phyloP scores from a whole-genome alignment of 169 alveolate species.

The Theileria luwenshuni region DNA sequence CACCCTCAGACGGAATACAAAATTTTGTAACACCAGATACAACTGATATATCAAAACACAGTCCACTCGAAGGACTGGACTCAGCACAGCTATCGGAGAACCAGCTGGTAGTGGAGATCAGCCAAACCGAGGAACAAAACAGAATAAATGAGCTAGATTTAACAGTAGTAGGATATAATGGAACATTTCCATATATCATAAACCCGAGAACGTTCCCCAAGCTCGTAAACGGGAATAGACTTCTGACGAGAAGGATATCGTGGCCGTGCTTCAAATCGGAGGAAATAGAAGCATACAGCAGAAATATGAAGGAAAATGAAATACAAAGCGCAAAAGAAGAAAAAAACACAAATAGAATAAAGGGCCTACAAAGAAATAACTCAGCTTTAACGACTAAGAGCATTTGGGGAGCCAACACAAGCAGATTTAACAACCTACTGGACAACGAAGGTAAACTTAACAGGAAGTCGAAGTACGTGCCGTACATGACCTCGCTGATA shows the following conservation, averaged over 20 bases:
- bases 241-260: neutral
- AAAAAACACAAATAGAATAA: no score
- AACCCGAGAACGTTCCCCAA: neutral
- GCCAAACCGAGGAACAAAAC: neutral
- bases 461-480: no score
- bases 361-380: no score
- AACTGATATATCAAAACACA: no score
- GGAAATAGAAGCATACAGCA: neutral
- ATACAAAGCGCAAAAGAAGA: no score
- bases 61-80: conserved; percentile 10
- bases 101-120: neutral
- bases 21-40: no score
- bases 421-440: no score
- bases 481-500: no score
- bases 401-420: no score
- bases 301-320: no score
- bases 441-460: no score
- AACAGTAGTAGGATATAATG: neutral
- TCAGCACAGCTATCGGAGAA: conserved; percentile 8
- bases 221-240: neutral
- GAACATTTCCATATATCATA: neutral
- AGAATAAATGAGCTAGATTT: conserved; percentile 8
- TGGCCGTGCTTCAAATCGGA: conserved; percentile 12
- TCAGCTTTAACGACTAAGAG: no score
- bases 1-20: conserved; percentile 1